Evolutionary conservation across 2,329 filamentous ascomycete genomes (phyloP).

Genomic region (Cercospora brassicicola): DNA sequence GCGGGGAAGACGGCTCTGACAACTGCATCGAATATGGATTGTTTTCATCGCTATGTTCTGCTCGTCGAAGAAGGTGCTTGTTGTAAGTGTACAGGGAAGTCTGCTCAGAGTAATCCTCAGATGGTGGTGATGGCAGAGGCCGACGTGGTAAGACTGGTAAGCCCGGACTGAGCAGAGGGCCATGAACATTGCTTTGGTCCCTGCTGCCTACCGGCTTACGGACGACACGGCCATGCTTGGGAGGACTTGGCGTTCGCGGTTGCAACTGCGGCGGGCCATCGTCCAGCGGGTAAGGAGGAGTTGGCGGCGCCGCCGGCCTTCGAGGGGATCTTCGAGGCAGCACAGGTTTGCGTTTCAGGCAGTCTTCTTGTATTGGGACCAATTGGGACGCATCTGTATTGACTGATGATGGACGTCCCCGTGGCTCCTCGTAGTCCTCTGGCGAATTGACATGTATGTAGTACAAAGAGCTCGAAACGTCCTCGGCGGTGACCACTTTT

Average conservation of each 20-base stretch:
- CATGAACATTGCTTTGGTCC: not conserved
- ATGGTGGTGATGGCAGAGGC: constrained; percentile 32
- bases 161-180: constrained; percentile 7
- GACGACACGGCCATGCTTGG: constrained; percentile 21
- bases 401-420: constrained; percentile 23
- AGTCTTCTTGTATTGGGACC: constrained; percentile 18
- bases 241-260: constrained; percentile 13
- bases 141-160: constrained; percentile 28
- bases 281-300: constrained; percentile 26
- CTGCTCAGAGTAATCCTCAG: constrained; percentile 24
- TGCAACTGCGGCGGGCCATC: constrained; percentile 13
- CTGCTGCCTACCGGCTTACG: constrained; percentile 30
- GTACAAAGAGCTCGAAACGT: constrained; percentile 84
- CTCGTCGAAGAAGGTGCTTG: constrained; percentile 25
- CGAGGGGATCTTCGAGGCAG: constrained; percentile 25
- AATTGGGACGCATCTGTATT: constrained; percentile 29
- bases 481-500: constrained; percentile 84
- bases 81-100: constrained; percentile 30
- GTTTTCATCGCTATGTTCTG: constrained; percentile 26
- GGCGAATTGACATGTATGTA: constrained; percentile 75
- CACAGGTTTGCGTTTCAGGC: constrained; percentile 23
- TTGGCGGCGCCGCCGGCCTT: constrained; percentile 20
- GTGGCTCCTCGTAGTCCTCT: constrained; percentile 55
- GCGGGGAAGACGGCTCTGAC: constrained; percentile 18
- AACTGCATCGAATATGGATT: constrained; percentile 30